Conservation (phyloP, 2,329 filamentous ascomycete genomes). For the Aureobasidium sp. region DNA sequence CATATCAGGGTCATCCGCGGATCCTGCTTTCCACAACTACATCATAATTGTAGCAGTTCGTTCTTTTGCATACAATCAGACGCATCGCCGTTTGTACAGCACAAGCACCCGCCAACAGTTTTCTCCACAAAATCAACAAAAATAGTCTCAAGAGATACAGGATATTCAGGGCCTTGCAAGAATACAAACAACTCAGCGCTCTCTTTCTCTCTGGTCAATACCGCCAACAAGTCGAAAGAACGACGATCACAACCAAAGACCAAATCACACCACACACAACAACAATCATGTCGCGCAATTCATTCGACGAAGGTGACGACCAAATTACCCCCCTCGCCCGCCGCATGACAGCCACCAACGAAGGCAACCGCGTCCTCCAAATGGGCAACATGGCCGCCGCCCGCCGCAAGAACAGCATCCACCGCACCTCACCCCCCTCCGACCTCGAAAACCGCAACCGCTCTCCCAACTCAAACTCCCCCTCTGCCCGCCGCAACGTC, state of each 20-base stretch:
- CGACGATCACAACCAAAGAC: neutral
- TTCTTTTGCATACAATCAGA: neutral
- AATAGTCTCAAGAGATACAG: neutral
- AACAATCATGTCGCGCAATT: conserved; percentile 6
- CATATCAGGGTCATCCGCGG: no score
- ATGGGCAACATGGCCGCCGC: conserved; percentile 3
- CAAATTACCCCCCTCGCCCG: conserved; percentile 1
- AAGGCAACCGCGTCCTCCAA: conserved; percentile 1
- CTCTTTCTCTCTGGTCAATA: neutral
- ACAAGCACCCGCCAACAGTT: neutral
- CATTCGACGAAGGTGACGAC: conserved; percentile 9
- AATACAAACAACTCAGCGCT: neutral
- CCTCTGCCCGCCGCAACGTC: neutral
- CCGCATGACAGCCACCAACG: neutral
- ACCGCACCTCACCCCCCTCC: neutral
- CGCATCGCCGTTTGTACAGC: neutral
- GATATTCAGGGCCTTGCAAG: neutral
- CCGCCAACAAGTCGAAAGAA: neutral
- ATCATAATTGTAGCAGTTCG: neutral
- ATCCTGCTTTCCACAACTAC: neutral
- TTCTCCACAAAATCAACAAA: conserved; percentile 3
- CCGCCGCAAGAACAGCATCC: conserved; percentile 9
- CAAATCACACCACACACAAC: neutral
- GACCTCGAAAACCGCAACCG: neutral
- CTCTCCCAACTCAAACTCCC: neutral